A percentile compares a stretch with the other conserved stretches of the same genome.
phyloP scores from a whole-genome alignment of 2,329 filamentous ascomycete species.

The Colletotrichum salicis region DNA sequence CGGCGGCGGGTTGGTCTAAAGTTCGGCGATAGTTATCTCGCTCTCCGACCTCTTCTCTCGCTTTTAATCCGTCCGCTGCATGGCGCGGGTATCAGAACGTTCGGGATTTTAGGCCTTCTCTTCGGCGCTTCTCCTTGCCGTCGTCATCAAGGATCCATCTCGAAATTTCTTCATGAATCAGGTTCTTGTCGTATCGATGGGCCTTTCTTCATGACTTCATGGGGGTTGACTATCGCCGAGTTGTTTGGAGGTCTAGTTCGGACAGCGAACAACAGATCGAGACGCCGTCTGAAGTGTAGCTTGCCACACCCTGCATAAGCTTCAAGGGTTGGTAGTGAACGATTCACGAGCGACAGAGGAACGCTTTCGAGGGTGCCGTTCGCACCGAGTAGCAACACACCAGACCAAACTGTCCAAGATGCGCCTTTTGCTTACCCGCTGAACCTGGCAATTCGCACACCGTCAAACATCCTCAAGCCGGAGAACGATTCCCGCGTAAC shows the following conservation, averaged over 20 bases:
- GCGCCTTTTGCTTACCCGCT: background rate
- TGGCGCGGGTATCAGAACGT: conserved; percentile 27
- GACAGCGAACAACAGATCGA: conserved; percentile 4
- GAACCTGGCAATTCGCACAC: background rate
- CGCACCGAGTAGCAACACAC: background rate
- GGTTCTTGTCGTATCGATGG: background rate
- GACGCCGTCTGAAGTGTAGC: conserved; percentile 29
- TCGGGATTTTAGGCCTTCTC: background rate
- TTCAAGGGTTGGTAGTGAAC: background rate
- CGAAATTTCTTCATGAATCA: background rate
- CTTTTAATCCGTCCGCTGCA: background rate
- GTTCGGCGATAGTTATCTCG: conserved; percentile 19
- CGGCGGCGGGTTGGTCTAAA: conserved; percentile 26
- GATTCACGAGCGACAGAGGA: background rate
- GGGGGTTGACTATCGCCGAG: conserved; percentile 13
- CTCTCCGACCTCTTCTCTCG: background rate
- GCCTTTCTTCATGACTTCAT: background rate
- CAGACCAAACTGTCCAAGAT: background rate
- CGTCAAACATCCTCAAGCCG: conserved; percentile 3
- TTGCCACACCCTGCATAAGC: conserved; percentile 13
- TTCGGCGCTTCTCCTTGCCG: conserved; percentile 8
- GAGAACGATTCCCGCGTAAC: background rate
- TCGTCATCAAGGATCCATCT: conserved; percentile 20
- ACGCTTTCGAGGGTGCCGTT: background rate
- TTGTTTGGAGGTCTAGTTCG: background rate